These are phyloP conservation scores for Cryptomeria japonica DNA, from an alignment of 75 land plant species.

Conservation along the genomic window DNA sequence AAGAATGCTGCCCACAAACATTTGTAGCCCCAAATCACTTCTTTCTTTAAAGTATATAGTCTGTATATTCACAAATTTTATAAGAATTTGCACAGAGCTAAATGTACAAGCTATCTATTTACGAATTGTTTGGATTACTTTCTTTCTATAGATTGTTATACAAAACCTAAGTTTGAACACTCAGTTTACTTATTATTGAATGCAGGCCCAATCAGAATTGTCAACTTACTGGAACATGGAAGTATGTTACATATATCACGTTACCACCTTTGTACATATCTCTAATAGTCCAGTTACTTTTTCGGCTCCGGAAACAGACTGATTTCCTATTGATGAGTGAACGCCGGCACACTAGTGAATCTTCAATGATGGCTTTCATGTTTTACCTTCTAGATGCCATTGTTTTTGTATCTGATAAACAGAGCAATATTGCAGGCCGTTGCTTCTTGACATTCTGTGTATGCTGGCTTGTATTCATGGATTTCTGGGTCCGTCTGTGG, in stretches of 20 bases:
- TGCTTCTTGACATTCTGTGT: slow-evolving; percentile 46
- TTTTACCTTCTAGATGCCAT: slow-evolving; percentile 22
- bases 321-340: slow-evolving; percentile 26
- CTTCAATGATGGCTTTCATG: slow-evolving; percentile 27
- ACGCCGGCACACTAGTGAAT: slow-evolving; percentile 30
- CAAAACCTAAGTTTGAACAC: background rate
- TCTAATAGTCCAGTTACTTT: slow-evolving; percentile 13
- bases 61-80: background rate
- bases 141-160: background rate
- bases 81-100: background rate
- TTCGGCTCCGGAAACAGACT: slow-evolving; percentile 5
- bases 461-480: slow-evolving; percentile 31
- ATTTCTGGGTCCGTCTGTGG: slow-evolving; percentile 37
- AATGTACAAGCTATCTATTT: background rate
- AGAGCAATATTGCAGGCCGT: slow-evolving; percentile 25
- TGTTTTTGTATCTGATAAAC: slow-evolving; percentile 4
- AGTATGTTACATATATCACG: slow-evolving; percentile 13
- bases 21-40: background rate
- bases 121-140: background rate
- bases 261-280: slow-evolving; percentile 24
- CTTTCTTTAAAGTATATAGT: background rate
- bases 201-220: background rate
- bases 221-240: background rate
- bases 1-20: background rate
- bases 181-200: background rate